Evolutionary conservation across 2,329 filamentous ascomycete species (phyloP).

Genomic region (Cercospora zeae-maydis): DNA sequence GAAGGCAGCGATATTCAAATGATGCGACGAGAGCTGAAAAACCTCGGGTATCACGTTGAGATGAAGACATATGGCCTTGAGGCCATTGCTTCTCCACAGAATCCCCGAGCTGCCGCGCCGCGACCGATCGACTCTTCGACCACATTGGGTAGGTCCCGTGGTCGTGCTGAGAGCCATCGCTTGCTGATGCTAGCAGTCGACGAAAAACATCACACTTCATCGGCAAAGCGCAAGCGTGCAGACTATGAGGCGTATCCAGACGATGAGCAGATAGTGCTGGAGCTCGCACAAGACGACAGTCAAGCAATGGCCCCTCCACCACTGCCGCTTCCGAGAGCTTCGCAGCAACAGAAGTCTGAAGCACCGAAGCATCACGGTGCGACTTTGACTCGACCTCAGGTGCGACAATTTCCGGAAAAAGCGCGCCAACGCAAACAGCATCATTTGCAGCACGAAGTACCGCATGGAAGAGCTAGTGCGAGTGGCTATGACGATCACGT

Average conservation of each 20-base stretch:
- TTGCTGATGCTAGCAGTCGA: conserved; percentile 15
- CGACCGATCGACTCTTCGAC: conserved; percentile 16
- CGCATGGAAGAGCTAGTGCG: background rate
- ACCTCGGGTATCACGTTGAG: conserved; percentile 34
- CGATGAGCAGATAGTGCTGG: conserved; percentile 14
- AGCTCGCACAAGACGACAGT: background rate
- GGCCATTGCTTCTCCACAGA: background rate
- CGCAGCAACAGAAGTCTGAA: background rate
- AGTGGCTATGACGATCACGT: background rate
- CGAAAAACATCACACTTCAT: conserved; percentile 23
- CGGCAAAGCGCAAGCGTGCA: conserved; percentile 35
- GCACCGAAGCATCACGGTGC: background rate
- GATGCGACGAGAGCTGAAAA: conserved; percentile 30
- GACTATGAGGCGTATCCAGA: conserved; percentile 20
- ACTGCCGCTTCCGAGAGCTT: background rate
- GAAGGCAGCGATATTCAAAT: conserved; percentile 30
- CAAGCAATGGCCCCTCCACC: conserved; percentile 10
- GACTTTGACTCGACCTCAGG: background rate
- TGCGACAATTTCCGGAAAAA: background rate
- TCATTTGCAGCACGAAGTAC: background rate
- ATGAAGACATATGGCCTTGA: conserved; percentile 25
- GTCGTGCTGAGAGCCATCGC: background rate
- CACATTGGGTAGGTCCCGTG: conserved; percentile 14
- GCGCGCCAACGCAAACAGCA: background rate
- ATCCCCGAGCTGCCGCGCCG: background rate